Base-by-base conservation (phyloP, 441 rosid genomes). In the Isatis lusitanica region DNA sequence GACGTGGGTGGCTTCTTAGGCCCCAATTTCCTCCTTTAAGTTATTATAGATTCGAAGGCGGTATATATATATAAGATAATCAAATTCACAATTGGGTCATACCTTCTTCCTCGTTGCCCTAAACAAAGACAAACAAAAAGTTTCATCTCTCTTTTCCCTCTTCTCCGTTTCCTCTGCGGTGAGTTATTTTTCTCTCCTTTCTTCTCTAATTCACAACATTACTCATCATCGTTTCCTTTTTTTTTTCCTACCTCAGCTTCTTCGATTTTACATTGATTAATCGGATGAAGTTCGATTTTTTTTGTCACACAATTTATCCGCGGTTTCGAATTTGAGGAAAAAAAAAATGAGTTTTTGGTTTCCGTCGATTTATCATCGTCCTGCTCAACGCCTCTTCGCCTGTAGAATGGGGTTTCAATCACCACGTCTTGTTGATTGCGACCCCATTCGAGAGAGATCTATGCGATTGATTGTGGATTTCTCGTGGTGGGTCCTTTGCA, bases 71-170 rank as follows among this genome's bases (percentile, higher is more conserved):
- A 36, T 21, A 21, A 8, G 57, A 26, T 15, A 4, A 39, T 39
- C 7, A 50, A 2, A 9, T 70, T 31, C 7, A 6, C 28, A 24
- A 7, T 33, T 6, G 42, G 66, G 31, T 30, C 42, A 30, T 9
- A 30, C 11, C 50, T 51, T 8, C 31, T 24, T 56, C 15, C 18
- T 57, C 6, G 46, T 33, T 35, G 38, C 69, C 64, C 58, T 44
- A 46, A 28, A 46, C 48, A 26, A 73, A 44, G 38, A 15, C 17
- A 67, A 65, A 13, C 31, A 35, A 46, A 40, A 58, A 59, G 9
- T 13, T 53, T 63, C 59, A 35, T 69, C 74, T 53, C 55, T 67
- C 12, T 52, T 68, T 61, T 52, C 79, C 58, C 71, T 69, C 66
- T 50, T 69, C 50, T 46, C n/a, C 68, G 18, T 58, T 55, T 60